Evolutionary conservation across 306 rosid species (phyloP).

Genomic region (Quercus alba): DNA sequence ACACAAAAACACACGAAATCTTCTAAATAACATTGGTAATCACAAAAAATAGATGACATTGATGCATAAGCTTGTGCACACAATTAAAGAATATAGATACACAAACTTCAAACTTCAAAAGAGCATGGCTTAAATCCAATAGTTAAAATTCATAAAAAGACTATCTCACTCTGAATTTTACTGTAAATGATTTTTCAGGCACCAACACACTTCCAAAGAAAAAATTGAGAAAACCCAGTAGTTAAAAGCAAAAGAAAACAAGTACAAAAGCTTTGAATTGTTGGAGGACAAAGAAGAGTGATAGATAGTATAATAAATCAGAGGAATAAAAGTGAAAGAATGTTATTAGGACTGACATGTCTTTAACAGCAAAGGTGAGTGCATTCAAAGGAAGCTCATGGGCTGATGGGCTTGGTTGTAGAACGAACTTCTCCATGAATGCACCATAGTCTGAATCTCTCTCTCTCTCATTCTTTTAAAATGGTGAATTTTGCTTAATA

Average conservation of each 20-base stretch:
- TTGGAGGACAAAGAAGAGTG: background rate
- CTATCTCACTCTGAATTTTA: background rate
- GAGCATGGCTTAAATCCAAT: background rate
- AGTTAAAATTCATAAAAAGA: background rate
- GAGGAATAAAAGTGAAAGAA: background rate
- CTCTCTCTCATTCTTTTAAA: too few species aligned
- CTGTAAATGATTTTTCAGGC: background rate
- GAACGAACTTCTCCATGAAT: conserved; percentile 63
- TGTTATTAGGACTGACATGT: conserved; percentile 47
- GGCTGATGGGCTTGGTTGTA: conserved; percentile 47
- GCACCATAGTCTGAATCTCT: conserved; percentile 44
- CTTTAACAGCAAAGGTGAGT: conserved; percentile 90
- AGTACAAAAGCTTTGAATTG: background rate
- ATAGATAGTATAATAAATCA: background rate
- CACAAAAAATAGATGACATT: background rate
- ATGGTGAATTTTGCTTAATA: too few species aligned
- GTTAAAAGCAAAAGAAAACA: background rate
- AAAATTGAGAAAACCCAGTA: background rate
- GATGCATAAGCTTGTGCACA: background rate
- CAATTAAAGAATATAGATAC: too few species aligned
- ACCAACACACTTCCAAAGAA: background rate
- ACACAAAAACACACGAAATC: background rate
- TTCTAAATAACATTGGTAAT: too few species aligned
- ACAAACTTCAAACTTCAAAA: background rate
- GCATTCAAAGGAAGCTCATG: conserved; percentile 51